Evolutionary conservation across 2,329 filamentous ascomycete species (phyloP).

Genomic region (Phyllosticta citrichinensis): DNA sequence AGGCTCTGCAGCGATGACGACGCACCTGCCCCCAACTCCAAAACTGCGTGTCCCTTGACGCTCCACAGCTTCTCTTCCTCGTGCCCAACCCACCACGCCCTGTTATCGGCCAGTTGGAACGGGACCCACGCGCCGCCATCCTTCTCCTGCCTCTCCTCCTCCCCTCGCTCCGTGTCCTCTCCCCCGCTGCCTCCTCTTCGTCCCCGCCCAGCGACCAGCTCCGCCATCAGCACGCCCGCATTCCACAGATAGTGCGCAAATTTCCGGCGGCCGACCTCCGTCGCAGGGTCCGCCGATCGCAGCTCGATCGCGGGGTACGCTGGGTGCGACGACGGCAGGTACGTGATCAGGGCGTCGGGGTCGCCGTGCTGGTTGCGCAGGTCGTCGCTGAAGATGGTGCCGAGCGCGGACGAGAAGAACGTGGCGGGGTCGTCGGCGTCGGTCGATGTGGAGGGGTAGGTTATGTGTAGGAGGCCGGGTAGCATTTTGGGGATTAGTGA

Average conservation of each 20-base stretch:
- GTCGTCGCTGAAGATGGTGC: conserved; percentile 59
- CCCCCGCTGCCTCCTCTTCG: conserved; percentile 15
- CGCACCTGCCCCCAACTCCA: conserved; percentile 61
- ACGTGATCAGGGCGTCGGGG: conserved; percentile 47
- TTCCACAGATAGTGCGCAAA: conserved; percentile 72
- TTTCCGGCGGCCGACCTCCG: conserved; percentile 46
- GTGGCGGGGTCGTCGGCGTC: conserved; percentile 43
- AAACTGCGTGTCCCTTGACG: conserved; percentile 41
- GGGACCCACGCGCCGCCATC: neutral
- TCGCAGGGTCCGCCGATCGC: conserved; percentile 34
- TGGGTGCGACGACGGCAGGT: conserved; percentile 34
- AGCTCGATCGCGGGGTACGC: conserved; percentile 27
- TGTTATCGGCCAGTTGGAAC: conserved; percentile 7
- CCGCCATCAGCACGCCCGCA: conserved; percentile 39
- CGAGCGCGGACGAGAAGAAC: conserved; percentile 48
- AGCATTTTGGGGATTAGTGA: neutral
- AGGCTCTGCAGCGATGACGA: conserved; percentile 32
- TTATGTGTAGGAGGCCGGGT: neutral
- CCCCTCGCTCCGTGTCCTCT: conserved; percentile 1
- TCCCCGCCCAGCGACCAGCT: conserved; percentile 29
- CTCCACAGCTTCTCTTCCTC: conserved; percentile 30
- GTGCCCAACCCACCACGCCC: conserved; percentile 23
- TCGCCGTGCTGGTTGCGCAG: conserved; percentile 55
- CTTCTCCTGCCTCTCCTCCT: conserved; percentile 22
- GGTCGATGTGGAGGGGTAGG: neutral